Base-by-base conservation (phyloP, 2,329 filamentous ascomycete species). In the Sporothrix schenckii region DNA sequence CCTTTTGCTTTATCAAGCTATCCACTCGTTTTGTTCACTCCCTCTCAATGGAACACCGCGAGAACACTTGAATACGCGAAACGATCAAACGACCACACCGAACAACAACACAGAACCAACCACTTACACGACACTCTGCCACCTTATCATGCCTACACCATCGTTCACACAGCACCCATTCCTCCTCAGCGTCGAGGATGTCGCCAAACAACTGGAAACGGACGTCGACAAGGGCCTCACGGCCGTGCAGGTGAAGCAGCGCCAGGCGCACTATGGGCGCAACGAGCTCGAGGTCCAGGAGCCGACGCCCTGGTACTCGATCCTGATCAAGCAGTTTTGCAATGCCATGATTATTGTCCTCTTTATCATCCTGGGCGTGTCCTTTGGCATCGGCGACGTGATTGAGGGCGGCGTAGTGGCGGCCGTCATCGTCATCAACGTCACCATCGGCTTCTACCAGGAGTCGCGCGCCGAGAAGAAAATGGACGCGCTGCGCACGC, bases 311-410 rank as follows among this genome's bases (percentile, higher is more conserved):
- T 85, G 89, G 90, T 83, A 89, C 75, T 93, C 89, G 75, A 92
- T 93, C 54, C 81, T 93, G 61, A 81, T 91, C 71, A 89, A 90
- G 75, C 91, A 93, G 78, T 79, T 92, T 27, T 87, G 89, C 77
- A 93, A 93, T 82, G 91, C 91, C 71, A 92, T 93, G 91, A 91
- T 91, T 27, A 50, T 70, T 11, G 69, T 93, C 65, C 85, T 94
- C 67, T 83, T 92, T 69, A 90, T 94, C 75, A 91, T 91, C 76
- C 92, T 93, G 89, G 89, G 87, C 60, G 84, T 89, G 53, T 88
- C 87, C 72, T 91, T 90, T 77, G 88, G 85, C 72, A 89, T 91
- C 72, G 80, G 84, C 58, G 89, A 80, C 44, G 76, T 75, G 34
- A 72, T 80, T 49, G 79, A 80, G 72, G 79, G 78, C 50, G 75